Evolutionary conservation across 495 filamentous ascomycete species (phyloP).

Genomic region (Copromyces sp.): DNA sequence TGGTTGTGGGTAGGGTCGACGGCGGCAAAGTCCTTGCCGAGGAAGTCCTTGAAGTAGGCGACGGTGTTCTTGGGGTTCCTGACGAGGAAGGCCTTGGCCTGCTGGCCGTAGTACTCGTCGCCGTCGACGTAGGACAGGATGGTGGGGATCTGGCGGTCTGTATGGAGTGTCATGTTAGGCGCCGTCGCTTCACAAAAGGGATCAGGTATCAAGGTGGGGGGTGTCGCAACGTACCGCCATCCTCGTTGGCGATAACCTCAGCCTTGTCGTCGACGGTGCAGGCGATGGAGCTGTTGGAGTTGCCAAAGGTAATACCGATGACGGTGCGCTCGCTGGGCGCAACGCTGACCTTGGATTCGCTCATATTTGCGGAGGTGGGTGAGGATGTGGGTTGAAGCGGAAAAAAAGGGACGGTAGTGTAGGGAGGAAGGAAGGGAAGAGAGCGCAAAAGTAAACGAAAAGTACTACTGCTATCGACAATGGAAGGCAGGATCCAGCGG

Average conservation of each 20-base stretch:
- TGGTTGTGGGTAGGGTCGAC: constrained; percentile 95
- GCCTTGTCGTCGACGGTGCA: constrained; percentile 85
- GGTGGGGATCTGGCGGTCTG: constrained; percentile 94
- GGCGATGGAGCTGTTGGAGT: constrained; percentile 95
- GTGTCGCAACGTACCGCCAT: constrained; percentile 60
- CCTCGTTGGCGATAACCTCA: constrained; percentile 97
- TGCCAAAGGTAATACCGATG: constrained; percentile 97
- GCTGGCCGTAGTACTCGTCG: constrained; percentile 92
- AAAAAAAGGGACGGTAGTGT: not conserved
- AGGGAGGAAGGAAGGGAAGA: not conserved
- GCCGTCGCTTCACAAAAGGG: constrained; percentile 1
- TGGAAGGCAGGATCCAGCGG: not conserved
- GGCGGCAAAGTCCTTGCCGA: constrained; percentile 89
- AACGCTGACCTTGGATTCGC: constrained; percentile 29
- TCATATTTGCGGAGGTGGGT: constrained; percentile 20
- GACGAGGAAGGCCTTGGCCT: constrained; percentile 86
- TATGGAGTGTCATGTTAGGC: not conserved
- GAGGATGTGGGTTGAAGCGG: not conserved
- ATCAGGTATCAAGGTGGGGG: not conserved
- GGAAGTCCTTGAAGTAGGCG: constrained; percentile 89
- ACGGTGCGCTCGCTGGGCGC: constrained; percentile 55
- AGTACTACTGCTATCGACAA: constrained; percentile 1
- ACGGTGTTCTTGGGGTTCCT: constrained; percentile 88
- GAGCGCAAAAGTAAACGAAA: not conserved
- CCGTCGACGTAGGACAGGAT: constrained; percentile 89